Evolutionary conservation across 495 filamentous ascomycete genomes (phyloP).

Genomic region (Penicillium steckii): DNA sequence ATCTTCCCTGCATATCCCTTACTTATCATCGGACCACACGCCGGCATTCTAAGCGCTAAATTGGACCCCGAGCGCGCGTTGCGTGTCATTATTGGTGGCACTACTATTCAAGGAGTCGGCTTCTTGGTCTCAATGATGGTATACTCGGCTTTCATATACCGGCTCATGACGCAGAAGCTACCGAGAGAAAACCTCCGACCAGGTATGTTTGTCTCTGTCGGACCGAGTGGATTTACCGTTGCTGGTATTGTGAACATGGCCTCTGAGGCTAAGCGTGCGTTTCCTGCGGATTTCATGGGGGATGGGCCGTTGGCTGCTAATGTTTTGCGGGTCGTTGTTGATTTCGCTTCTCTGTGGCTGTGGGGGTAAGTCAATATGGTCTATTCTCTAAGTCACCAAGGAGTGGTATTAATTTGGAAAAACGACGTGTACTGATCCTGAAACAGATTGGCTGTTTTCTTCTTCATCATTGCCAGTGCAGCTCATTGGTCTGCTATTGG

Average conservation of each 20-base stretch:
- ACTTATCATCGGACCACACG: slow-evolving; percentile 75
- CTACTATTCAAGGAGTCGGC: slow-evolving; percentile 77
- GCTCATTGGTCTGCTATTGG: slow-evolving; percentile 73
- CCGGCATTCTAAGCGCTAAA: slow-evolving; percentile 58
- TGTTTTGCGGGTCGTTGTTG: slow-evolving; percentile 51
- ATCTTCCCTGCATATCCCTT: slow-evolving; percentile 89
- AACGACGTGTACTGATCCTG: too few species aligned
- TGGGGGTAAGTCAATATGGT: slow-evolving; percentile 56
- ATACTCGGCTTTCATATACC: slow-evolving; percentile 80
- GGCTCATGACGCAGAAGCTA: slow-evolving; percentile 89
- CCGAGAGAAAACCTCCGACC: slow-evolving; percentile 74
- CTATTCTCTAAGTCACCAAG: too few species aligned
- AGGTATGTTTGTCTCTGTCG: slow-evolving; percentile 83
- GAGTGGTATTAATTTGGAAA: too few species aligned
- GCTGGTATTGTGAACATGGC: slow-evolving; percentile 65
- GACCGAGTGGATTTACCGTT: slow-evolving; percentile 77
- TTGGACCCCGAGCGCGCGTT: slow-evolving; percentile 49
- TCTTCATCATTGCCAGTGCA: slow-evolving; percentile 76
- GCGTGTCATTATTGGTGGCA: slow-evolving; percentile 67
- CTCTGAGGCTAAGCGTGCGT: slow-evolving; percentile 35
- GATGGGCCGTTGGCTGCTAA: slow-evolving; percentile 54
- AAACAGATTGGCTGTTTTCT: slow-evolving; percentile 74
- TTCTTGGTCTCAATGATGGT: slow-evolving; percentile 86
- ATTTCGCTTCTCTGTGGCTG: slow-evolving; percentile 72
- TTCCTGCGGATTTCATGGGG: slow-evolving; percentile 59